Conservation (phyloP, 176 grass and related monocot genomes). For the Tuctoria greenei region DNA sequence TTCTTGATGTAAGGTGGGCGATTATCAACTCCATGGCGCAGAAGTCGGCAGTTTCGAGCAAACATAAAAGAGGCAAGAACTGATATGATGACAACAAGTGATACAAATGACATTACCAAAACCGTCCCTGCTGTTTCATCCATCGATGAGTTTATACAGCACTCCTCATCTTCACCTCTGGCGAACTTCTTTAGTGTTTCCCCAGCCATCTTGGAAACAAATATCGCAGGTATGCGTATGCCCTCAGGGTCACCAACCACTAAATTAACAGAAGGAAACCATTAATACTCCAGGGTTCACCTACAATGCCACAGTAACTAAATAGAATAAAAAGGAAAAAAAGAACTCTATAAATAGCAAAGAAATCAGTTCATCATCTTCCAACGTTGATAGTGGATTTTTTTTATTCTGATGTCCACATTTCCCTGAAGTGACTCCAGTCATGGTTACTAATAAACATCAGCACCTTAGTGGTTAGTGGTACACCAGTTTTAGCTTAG, state of each 20-base stretch:
- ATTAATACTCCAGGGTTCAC: no score
- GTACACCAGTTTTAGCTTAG: no score
- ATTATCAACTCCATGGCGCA: conserved; percentile 51
- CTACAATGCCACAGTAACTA: conserved; percentile 10
- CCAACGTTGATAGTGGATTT: no score
- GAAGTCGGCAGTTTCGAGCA: conserved; percentile 82
- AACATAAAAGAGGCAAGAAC: conserved; percentile 84
- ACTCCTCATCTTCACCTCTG: conserved; percentile 63
- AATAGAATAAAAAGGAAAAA: conserved; percentile 3
- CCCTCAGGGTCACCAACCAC: conserved; percentile 75
- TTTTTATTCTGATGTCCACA: no score
- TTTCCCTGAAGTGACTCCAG: no score
- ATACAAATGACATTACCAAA: conserved; percentile 84
- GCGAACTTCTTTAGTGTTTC: conserved; percentile 71
- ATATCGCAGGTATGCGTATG: conserved; percentile 86
- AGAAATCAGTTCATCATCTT: no score
- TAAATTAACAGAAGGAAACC: conserved; percentile 39
- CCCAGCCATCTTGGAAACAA: conserved; percentile 79
- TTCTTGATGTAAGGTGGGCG: conserved; percentile 61
- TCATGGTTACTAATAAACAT: no score
- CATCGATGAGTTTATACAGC: conserved; percentile 77
- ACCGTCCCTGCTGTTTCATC: conserved; percentile 86
- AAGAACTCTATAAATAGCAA: no score
- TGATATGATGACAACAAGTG: conserved; percentile 83
- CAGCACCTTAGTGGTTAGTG: no score